A percentile compares a stretch with the other conserved stretches of the same genome.
These are phyloP conservation scores for Capillidium rhysosporum DNA, from an alignment of 371 early-diverging fungal species.

Conservation along the genomic window DNA sequence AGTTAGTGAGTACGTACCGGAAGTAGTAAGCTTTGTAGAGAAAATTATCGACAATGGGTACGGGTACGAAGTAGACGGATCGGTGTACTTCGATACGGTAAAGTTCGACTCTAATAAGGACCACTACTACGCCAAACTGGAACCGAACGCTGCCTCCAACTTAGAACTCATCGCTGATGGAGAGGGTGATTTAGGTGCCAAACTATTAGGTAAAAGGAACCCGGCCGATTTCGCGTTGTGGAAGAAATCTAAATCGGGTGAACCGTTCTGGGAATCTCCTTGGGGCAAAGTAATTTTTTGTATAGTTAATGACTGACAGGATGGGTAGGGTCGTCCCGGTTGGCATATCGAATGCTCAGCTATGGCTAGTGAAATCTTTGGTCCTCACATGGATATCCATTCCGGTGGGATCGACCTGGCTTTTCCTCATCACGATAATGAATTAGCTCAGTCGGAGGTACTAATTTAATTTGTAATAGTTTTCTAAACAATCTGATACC, in stretches of 20 bases:
- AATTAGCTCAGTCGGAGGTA: slow-evolving; percentile 92
- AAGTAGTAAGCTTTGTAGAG: slow-evolving; percentile 82
- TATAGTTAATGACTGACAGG: neutral
- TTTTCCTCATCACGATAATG: slow-evolving; percentile 99
- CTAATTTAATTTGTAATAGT: neutral
- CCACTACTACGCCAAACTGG: slow-evolving; percentile 84
- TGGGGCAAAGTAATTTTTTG: slow-evolving; percentile 52
- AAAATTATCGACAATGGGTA: slow-evolving; percentile 87
- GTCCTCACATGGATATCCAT: slow-evolving; percentile 90
- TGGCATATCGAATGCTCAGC: slow-evolving; percentile 99
- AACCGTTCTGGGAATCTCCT: slow-evolving; percentile 91
- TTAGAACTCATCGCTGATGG: slow-evolving; percentile 66
- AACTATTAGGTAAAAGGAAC: slow-evolving; percentile 47
- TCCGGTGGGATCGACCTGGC: slow-evolving; percentile 96
- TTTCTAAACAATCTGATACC: neutral
- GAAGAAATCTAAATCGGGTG: slow-evolving; percentile 94
- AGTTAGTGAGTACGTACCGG: slow-evolving; percentile 96
- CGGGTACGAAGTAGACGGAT: slow-evolving; percentile 85
- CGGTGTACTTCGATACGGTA: slow-evolving; percentile 95
- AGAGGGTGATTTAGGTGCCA: slow-evolving; percentile 67
- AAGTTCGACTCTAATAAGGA: slow-evolving; percentile 66
- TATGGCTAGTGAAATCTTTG: slow-evolving; percentile 94
- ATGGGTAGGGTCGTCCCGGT: slow-evolving; percentile 74
- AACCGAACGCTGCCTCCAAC: slow-evolving; percentile 75
- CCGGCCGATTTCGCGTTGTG: slow-evolving; percentile 96